Evolutionary conservation across 2,329 filamentous ascomycete species (phyloP), one percentile per base, ranked within the genome.

Genomic region (Colletotrichum simmondsii): DNA sequence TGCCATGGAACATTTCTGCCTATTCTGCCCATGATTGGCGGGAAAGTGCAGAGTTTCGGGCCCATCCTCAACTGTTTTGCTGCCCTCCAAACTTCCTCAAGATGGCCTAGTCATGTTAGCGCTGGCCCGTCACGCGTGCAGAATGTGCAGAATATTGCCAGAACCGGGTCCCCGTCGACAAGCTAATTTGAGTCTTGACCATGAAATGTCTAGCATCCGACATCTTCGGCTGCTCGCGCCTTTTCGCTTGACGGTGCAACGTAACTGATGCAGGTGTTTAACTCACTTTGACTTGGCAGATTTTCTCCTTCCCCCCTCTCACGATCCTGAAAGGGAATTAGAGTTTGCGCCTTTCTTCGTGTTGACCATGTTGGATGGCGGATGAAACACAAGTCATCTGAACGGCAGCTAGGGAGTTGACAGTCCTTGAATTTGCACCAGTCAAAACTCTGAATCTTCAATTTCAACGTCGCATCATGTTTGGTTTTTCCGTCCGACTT

Each of bases 341-440:
- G 59, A 69, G 65, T 69, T 68, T 37, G 30, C 6, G 8, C 26
- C 14, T 10, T 19, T 35, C 12, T 52, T 72, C 46, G 46, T 60
- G 60, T 72, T 60, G 37, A 28, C 42, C 42, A 49, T 49, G 42
- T 49, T 49, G 42, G 42, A 49, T 22, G 42, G 42, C 42, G 42
- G 59, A 66, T 64, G 65, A 72, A 68, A 71, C 64, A 30, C 35
- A 30, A 16, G 30, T 71, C 53, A 32, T 46, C 22, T 61, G 24
- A 49, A 54, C 30, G 46, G 49, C 49, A 35, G 49, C 28, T 46
- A 42, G 42, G 42, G 49, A 26, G 12, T 19, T 53, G 60, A 59
- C 26, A n/a, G 30, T 26, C 22, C 30, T 14, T 28, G 37, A 72
- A 64, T 63, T 64, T 14, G 70, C 70, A 72, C 69, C 59, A 72